phyloP scores from a whole-genome alignment of 2,329 filamentous ascomycete species.

The Epichloe scottii region DNA sequence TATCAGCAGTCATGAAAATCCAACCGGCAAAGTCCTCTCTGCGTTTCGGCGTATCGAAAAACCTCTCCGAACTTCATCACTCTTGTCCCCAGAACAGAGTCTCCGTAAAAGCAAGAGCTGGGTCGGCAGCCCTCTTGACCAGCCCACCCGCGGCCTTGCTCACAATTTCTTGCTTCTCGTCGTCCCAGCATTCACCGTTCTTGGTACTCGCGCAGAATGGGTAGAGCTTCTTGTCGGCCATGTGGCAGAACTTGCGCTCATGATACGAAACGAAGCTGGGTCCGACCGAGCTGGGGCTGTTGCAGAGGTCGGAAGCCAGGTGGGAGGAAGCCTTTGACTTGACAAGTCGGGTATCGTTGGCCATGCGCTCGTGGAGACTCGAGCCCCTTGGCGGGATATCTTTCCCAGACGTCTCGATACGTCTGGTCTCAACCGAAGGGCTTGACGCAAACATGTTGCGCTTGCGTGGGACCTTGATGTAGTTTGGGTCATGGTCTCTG shows the following conservation, averaged over 20 bases:
- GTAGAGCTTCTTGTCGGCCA: slow-evolving; percentile 9
- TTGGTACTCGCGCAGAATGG: slow-evolving; percentile 5
- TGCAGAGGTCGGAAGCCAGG: slow-evolving; percentile 7
- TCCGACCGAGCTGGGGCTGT: neutral
- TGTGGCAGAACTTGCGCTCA: slow-evolving; percentile 11
- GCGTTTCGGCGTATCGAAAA: neutral
- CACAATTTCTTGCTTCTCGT: slow-evolving; percentile 5
- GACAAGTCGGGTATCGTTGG: neutral
- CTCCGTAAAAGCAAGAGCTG: neutral
- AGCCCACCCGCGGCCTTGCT: neutral
- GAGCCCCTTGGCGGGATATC: neutral
- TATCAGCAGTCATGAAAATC: neutral
- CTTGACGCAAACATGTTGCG: neutral
- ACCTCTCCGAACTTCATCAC: neutral
- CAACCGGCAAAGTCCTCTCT: neutral
- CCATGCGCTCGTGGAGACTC: neutral
- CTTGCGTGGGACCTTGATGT: neutral
- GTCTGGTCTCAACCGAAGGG: neutral
- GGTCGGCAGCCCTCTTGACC: neutral
- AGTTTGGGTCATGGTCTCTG: neutral
- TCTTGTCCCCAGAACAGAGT: neutral
- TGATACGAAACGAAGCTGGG: slow-evolving; percentile 9
- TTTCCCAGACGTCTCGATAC: neutral
- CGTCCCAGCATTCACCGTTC: slow-evolving; percentile 8
- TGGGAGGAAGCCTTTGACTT: neutral